These are phyloP conservation scores for Abrus pulchellus DNA, from an alignment of 306 rosid genomes.

Conservation along the genomic window DNA sequence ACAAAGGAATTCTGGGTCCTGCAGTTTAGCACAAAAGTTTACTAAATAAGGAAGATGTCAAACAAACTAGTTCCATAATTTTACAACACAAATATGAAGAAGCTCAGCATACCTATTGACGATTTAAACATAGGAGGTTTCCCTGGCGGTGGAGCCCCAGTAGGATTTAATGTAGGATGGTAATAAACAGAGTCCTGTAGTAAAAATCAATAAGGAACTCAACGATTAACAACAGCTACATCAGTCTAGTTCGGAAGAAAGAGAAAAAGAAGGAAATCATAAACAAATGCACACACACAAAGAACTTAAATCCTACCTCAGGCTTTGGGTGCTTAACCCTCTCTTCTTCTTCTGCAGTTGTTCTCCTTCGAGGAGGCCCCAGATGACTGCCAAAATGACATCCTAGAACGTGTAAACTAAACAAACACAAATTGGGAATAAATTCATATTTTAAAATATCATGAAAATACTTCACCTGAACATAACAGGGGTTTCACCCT, in stretches of 20 bases:
- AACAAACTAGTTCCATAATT: conserved; percentile 38
- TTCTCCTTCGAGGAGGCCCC: conserved; percentile 92
- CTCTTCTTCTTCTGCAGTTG: conserved; percentile 96
- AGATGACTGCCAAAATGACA: conserved; percentile 78
- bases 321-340: conserved; percentile 87
- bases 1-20: conserved; percentile 96
- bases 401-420: conserved; percentile 53
- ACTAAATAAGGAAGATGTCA: conserved; percentile 33
- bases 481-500: conserved; percentile 98
- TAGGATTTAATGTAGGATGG: conserved; percentile 93
- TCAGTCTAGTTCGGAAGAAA: conserved; percentile 27
- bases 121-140: conserved; percentile 99
- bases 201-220: conserved; percentile 4
- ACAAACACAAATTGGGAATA: conserved; percentile 43
- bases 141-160: conserved; percentile 99
- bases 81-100: conserved; percentile 30
- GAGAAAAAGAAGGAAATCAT: conserved; percentile 2
- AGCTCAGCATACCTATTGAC: conserved; percentile 72
- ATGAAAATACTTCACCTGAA: conserved; percentile 74
- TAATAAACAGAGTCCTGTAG: conserved; percentile 87
- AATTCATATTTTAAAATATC: conserved; percentile 36
- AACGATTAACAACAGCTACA: conserved; percentile 1
- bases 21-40: conserved; percentile 50
- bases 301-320: conserved; percentile 68
- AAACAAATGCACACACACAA: conserved; percentile 6